A percentile compares a stretch with the other conserved stretches of the same genome.
phyloP scores from a whole-genome alignment of 1,139 yeast species.

The Taphrina wiesneri region DNA sequence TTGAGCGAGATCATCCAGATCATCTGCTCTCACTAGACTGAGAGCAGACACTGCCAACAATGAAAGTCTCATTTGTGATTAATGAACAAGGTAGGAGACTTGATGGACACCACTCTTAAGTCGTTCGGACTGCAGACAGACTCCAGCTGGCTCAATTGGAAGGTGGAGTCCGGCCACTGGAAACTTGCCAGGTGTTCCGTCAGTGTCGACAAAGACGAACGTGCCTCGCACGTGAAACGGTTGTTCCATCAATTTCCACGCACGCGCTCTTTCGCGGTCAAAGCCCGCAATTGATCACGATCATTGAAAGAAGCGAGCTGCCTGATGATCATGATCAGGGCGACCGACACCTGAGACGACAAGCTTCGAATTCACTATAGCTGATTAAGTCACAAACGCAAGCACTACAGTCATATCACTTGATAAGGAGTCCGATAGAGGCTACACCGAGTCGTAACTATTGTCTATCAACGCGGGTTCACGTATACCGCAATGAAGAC shows the following conservation, averaged over 20 bases:
- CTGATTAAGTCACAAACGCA: too few relatives aligned
- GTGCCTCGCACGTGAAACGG: not conserved
- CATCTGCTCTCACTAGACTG: conserved; percentile 25
- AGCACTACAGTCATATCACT: not conserved
- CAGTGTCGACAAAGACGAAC: not conserved
- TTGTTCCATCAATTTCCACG: conserved; percentile 4
- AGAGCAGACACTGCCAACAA: conserved; percentile 27
- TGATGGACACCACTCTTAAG: not conserved
- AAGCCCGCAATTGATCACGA: not conserved
- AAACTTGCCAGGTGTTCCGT: conserved; percentile 7
- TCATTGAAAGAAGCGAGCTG: not conserved
- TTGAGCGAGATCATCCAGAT: conserved; percentile 7
- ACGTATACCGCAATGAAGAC: conserved; percentile 3
- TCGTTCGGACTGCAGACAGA: not conserved
- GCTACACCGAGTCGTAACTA: conserved; percentile 1
- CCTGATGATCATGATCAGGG: not conserved
- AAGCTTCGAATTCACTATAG: too few relatives aligned
- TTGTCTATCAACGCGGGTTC: conserved; percentile 1
- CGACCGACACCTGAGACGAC: too few relatives aligned
- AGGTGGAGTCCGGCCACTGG: conserved; percentile 1
- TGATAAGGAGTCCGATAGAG: not conserved
- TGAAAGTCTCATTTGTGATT: conserved; percentile 15
- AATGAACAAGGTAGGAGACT: not conserved
- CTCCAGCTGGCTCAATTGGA: not conserved
- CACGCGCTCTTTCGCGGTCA: too few relatives aligned